phyloP scores from a whole-genome alignment of 331 rosid genomes.

The Phaseolus coccineus region DNA sequence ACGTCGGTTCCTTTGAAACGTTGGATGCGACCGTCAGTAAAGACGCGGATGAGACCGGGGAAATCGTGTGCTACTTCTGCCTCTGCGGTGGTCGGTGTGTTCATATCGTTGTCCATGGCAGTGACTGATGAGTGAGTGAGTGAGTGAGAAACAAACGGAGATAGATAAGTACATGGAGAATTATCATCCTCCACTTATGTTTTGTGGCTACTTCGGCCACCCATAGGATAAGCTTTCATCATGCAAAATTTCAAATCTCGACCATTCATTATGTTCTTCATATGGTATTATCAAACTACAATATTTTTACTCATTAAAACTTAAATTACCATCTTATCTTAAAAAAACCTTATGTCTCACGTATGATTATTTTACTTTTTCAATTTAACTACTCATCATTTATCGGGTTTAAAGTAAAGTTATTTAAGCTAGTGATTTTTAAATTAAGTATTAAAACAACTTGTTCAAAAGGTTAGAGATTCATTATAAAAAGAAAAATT shows the following conservation, averaged over 20 bases:
- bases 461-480: no score
- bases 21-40: slow-evolving; percentile 39
- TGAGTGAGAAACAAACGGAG: background rate
- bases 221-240: background rate
- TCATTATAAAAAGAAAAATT: no score
- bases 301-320: no score
- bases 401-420: no score
- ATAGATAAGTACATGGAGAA: background rate
- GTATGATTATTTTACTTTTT: no score
- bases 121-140: no score
- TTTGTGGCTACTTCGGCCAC: background rate
- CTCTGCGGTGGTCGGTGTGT: background rate
- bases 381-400: no score
- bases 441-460: no score
- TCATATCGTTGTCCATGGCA: slow-evolving; percentile 23
- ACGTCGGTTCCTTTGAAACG: slow-evolving; percentile 38
- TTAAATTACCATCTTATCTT: no score
- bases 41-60: slow-evolving; percentile 39
- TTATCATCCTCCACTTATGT: background rate
- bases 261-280: background rate
- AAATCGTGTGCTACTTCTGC: slow-evolving; percentile 27
- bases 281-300: no score
- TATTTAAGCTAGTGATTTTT: no score
- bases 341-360: no score
- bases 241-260: background rate